Conservation (phyloP, 495 filamentous ascomycete species). For the Tetracladium marchalianum region DNA sequence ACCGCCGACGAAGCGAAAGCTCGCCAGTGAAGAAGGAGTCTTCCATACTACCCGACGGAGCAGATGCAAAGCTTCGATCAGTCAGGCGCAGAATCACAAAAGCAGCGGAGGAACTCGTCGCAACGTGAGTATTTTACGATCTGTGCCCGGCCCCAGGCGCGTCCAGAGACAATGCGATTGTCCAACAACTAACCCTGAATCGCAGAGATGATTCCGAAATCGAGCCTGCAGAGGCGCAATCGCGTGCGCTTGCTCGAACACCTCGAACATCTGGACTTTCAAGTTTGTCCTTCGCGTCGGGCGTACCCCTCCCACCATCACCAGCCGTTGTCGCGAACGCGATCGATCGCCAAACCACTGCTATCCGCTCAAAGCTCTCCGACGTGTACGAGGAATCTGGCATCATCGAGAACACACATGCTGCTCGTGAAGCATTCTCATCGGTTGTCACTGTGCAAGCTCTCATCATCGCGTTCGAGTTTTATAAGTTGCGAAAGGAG, state of each 20-base stretch:
- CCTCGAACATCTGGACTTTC: conserved; percentile 43
- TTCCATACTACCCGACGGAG: conserved; percentile 25
- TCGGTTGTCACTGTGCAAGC: conserved; percentile 57
- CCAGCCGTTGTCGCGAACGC: conserved; percentile 75
- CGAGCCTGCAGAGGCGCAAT: conserved; percentile 19
- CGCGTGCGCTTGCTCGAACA: conserved; percentile 43
- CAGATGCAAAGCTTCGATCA: conserved; percentile 27
- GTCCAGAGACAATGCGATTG: not conserved
- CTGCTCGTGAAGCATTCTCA: conserved; percentile 55
- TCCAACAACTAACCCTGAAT: conserved; percentile 3
- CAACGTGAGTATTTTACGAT: conserved; percentile 7
- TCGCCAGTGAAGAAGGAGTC: conserved; percentile 73
- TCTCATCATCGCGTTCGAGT: conserved; percentile 54
- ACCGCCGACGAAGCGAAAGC: conserved; percentile 38
- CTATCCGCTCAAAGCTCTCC: conserved; percentile 43
- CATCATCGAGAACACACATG: conserved; percentile 44
- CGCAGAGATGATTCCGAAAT: conserved; percentile 29
- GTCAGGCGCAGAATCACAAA: conserved; percentile 36
- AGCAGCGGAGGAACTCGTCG: conserved; percentile 33
- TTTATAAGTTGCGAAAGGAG: conserved; percentile 45
- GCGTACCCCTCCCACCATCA: conserved; percentile 64
- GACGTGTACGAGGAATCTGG: conserved; percentile 38
- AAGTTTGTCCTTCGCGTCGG: conserved; percentile 27
- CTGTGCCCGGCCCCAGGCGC: conserved; percentile 1
- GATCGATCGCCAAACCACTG: conserved; percentile 65